Evolutionary conservation across 2,329 filamentous ascomycete species (phyloP).

Genomic region (Xylaria sp.): DNA sequence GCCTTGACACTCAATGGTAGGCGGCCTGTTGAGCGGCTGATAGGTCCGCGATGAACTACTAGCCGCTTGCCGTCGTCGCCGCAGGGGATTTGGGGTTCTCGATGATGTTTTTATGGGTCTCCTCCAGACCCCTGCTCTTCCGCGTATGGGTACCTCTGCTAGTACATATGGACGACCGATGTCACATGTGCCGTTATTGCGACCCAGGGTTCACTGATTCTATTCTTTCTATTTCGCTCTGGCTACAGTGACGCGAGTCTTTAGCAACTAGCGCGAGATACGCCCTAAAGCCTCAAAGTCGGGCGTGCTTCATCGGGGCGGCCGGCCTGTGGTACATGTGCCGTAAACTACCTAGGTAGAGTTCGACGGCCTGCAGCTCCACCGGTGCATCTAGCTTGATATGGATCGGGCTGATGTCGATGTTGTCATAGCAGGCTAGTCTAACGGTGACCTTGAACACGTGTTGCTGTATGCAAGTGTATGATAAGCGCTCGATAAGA

Average conservation of each 20-base stretch:
- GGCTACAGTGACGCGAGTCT: too few relatives aligned
- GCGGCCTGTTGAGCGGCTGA: slow-evolving; percentile 19
- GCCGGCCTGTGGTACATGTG: too few relatives aligned
- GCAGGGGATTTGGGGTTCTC: slow-evolving; percentile 15
- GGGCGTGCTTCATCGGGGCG: too few relatives aligned
- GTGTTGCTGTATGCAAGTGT: slow-evolving; percentile 24
- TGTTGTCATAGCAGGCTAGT: slow-evolving; percentile 26
- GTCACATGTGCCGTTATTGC: too few relatives aligned
- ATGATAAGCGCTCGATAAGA: slow-evolving; percentile 25
- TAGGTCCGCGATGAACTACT: slow-evolving; percentile 17
- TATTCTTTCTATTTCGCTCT: too few relatives aligned
- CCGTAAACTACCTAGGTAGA: too few relatives aligned
- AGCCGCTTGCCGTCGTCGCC: slow-evolving; percentile 16
- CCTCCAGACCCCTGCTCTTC: slow-evolving; percentile 19
- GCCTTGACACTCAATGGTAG: slow-evolving; percentile 8
- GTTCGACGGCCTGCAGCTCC: neutral
- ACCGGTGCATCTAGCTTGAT: neutral
- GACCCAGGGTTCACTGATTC: too few relatives aligned
- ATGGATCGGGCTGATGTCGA: slow-evolving; percentile 17
- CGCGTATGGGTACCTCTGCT: slow-evolving; percentile 19
- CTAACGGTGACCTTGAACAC: slow-evolving; percentile 27
- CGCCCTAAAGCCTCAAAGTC: too few relatives aligned
- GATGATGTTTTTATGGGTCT: slow-evolving; percentile 25
- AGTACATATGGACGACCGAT: neutral
- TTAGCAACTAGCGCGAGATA: too few relatives aligned